Evolutionary conservation across 116 monocot genomes (phyloP), one percentile per base, ranked within the genome.

Genomic region (Zostera marina): DNA sequence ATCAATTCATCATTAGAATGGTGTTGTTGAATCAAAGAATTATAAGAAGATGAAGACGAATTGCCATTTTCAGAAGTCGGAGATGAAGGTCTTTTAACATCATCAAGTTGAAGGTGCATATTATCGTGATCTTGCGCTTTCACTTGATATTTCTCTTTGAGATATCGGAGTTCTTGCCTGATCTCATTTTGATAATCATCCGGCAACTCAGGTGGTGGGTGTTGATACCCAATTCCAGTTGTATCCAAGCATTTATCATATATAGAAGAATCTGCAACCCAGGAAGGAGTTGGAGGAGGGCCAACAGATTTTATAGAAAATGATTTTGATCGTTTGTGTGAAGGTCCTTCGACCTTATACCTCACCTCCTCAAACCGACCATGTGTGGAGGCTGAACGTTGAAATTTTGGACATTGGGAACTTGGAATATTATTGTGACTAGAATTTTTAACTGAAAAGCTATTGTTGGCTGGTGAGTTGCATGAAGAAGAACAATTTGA

Each of bases 331-430:
- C 17, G 49, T 8, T 9, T 54, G 41, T 41, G 14, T 19, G 21
- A 19, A 9, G 23, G 39, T n/a, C 56, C 78, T 25, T 84, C 84
- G 11, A 54, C 45, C 63, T 70, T 64, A 52, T 71, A 91, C 16
- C 77, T 80, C 42, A 91, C 77, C 74, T 85, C 79, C 52, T 75
- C 86, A 57, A 92, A 92, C 14, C 92, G 60, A 10, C 92, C 83
- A 62, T 87, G 92, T 75, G 86, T 68, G 41, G 73, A 61, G 41
- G 79, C 74, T 60, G 52, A 52, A 24, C 76, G 81, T 19, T 75
- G 77, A 41, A 58, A 64, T 13, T 74, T 63, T 0, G 68, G 56
- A 58, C 80, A 80, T 11, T 56, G 65, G 14, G 23, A 15, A 5
- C 59, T 46, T 16, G 53, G 64, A 5, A 64, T 11, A 47, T 72